phyloP scores from a whole-genome alignment of 129 eudicot genomes.

The Silybum marianum region DNA sequence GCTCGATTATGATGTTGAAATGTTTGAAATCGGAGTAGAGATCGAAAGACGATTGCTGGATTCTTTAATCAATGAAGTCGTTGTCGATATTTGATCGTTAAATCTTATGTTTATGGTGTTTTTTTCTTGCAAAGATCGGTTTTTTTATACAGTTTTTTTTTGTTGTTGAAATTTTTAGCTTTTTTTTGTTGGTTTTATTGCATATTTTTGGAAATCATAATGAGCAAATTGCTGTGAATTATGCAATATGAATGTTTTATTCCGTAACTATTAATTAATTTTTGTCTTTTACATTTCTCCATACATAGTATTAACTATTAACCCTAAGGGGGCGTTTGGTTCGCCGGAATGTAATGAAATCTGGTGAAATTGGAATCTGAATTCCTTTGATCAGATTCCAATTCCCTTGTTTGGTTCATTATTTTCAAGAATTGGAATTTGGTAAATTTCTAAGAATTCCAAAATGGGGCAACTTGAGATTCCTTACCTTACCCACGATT shows the following conservation, averaged over 20 bases:
- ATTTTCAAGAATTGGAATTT: too few species aligned
- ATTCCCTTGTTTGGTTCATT: too few species aligned
- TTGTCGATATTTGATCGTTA: conserved; percentile 46
- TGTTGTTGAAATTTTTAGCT: neutral
- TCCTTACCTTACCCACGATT: too few species aligned
- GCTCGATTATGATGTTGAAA: conserved; percentile 70
- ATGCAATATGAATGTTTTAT: neutral
- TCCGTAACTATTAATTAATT: too few species aligned
- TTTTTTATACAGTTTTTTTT: neutral
- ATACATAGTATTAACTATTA: too few species aligned
- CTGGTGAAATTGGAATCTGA: too few species aligned
- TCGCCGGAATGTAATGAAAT: too few species aligned
- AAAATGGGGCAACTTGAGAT: too few species aligned
- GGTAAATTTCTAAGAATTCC: too few species aligned
- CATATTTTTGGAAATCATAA: conserved; percentile 12
- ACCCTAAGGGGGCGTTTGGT: too few species aligned
- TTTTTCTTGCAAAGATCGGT: neutral
- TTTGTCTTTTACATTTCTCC: too few species aligned
- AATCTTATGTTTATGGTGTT: neutral
- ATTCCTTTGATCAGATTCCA: too few species aligned
- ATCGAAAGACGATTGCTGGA: conserved; percentile 56
- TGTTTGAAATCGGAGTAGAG: conserved; percentile 59
- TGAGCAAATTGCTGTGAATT: conserved; percentile 2
- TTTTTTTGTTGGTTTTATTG: conserved; percentile 21
- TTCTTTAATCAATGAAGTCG: conserved; percentile 66